Evolutionary conservation across 345 rosid species (phyloP).

Genomic region (Abelmoschus esculentus): DNA sequence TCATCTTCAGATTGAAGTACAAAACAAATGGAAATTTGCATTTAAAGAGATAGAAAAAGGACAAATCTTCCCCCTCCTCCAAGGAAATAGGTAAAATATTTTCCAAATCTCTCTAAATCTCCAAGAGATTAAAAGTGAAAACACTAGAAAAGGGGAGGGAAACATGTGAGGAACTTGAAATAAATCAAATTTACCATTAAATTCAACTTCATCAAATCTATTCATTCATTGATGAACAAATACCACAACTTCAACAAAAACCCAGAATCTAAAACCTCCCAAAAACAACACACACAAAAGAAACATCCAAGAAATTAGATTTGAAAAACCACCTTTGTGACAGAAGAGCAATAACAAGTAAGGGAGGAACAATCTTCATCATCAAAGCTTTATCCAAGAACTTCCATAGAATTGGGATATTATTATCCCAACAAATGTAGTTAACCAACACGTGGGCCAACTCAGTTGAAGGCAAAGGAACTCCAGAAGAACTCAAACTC

Average conservation of each 20-base stretch:
- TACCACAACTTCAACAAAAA: neutral
- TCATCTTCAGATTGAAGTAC: neutral
- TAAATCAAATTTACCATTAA: neutral
- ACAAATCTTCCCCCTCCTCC: neutral
- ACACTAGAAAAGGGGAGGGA: neutral
- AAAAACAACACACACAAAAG: neutral
- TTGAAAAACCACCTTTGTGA: constrained; percentile 39
- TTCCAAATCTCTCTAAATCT: neutral
- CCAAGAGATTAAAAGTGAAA: neutral
- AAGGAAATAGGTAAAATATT: neutral
- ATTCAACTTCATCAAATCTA: neutral
- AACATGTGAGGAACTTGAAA: neutral
- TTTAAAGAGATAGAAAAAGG: neutral
- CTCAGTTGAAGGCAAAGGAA: constrained; percentile 58
- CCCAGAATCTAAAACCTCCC: neutral
- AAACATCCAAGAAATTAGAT: neutral
- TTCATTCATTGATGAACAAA: neutral
- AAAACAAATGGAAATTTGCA: neutral
- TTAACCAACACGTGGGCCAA: constrained; percentile 61
- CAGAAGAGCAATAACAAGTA: constrained; percentile 75
- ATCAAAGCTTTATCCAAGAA: constrained; percentile 73
- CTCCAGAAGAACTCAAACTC: constrained; percentile 45
- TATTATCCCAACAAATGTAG: constrained; percentile 82
- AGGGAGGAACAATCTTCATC: constrained; percentile 61
- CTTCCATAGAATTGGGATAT: constrained; percentile 83